phyloP scores from a whole-genome alignment of 208 protist species.

The Leishmania mexicana region DNA sequence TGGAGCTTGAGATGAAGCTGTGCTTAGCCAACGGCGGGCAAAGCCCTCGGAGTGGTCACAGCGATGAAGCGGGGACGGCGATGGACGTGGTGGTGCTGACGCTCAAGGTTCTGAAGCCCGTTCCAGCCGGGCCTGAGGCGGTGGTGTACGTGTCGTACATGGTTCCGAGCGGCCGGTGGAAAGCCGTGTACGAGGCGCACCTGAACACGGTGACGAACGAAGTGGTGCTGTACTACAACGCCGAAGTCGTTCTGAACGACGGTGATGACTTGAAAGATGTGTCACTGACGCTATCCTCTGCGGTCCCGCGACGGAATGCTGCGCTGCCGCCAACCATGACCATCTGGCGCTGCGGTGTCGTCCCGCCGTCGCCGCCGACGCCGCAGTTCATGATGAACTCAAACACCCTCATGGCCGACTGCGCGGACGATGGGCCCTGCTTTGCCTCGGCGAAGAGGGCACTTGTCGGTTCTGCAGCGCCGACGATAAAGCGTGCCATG shows the following conservation, averaged over 20 bases:
- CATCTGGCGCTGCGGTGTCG: slow-evolving; percentile 28
- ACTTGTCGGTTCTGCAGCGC: not conserved
- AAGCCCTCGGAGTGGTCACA: not conserved
- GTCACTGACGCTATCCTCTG: slow-evolving; percentile 25
- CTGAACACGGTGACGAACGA: slow-evolving; percentile 26
- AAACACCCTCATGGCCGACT: no score
- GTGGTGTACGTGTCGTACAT: slow-evolving; percentile 33
- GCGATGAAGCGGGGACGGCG: not conserved
- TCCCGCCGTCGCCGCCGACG: slow-evolving; percentile 2
- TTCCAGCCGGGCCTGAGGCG: slow-evolving; percentile 22
- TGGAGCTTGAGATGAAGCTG: slow-evolving; percentile 14
- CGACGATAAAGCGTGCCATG: slow-evolving; percentile 12
- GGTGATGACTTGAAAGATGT: slow-evolving; percentile 30
- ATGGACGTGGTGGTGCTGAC: slow-evolving; percentile 24
- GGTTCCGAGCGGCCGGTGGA: slow-evolving; percentile 18
- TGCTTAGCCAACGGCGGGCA: not conserved
- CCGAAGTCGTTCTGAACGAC: slow-evolving; percentile 17
- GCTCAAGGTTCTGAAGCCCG: slow-evolving; percentile 25
- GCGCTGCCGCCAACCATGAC: slow-evolving; percentile 20
- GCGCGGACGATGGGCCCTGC: not conserved
- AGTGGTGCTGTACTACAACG: slow-evolving; percentile 32
- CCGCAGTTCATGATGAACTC: not conserved
- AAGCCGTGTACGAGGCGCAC: slow-evolving; percentile 28
- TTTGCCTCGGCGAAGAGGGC: no score
- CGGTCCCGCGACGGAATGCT: slow-evolving; percentile 18